phyloP scores from a whole-genome alignment of 495 filamentous ascomycete species.

The Ramalina peruviana region DNA sequence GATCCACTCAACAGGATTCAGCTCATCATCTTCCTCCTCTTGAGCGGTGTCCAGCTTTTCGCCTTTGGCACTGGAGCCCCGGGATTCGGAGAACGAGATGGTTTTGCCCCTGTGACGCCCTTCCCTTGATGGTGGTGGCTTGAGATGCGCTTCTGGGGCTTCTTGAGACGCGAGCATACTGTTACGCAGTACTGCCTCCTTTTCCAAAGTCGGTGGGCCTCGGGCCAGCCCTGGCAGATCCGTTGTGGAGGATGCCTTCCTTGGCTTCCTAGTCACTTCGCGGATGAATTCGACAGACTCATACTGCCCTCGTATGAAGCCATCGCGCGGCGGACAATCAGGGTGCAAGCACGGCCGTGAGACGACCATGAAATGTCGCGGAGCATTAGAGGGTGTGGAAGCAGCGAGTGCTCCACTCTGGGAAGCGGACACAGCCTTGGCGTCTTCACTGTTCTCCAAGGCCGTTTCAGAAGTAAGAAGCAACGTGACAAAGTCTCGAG shows the following conservation, averaged over 20 bases:
- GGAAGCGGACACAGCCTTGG: constrained; percentile 8
- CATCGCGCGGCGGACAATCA: constrained; percentile 48
- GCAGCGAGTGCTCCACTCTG: constrained; percentile 12
- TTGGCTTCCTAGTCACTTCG: constrained; percentile 46
- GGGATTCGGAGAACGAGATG: constrained; percentile 32
- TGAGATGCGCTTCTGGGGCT: not conserved
- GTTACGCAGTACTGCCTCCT: constrained; percentile 14
- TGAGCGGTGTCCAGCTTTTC: constrained; percentile 23
- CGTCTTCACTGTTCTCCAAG: constrained; percentile 14
- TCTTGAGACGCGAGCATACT: not conserved
- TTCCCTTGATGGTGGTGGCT: constrained; percentile 3
- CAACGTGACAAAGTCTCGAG: constrained; percentile 75
- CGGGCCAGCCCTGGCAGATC: constrained; percentile 16
- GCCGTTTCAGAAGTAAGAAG: constrained; percentile 41
- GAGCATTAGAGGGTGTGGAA: constrained; percentile 10
- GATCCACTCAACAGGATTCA: constrained; percentile 78
- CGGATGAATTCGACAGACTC: constrained; percentile 87
- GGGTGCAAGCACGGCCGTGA: constrained; percentile 72
- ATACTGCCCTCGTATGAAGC: constrained; percentile 72
- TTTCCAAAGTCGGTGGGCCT: constrained; percentile 8
- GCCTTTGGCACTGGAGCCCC: constrained; percentile 24
- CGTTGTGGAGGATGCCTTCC: constrained; percentile 21
- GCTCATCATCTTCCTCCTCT: constrained; percentile 30
- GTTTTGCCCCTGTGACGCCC: constrained; percentile 28
- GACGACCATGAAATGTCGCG: constrained; percentile 68